Base-by-base conservation (phyloP, 495 filamentous ascomycete species). In the Jackrogersella multiformis region DNA sequence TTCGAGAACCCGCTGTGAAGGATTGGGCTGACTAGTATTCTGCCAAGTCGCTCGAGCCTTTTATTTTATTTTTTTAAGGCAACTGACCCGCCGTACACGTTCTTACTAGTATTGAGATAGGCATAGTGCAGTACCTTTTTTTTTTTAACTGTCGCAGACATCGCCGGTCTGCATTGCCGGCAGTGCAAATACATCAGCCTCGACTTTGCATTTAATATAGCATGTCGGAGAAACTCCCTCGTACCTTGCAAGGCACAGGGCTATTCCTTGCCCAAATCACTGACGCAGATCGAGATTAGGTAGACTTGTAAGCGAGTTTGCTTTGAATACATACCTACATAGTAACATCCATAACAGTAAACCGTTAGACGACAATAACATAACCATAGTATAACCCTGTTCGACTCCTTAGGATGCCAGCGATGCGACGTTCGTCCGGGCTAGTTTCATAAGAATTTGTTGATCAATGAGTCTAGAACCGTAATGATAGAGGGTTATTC, bases 401-500 rank as follows among this genome's bases (percentile, higher is more conserved):
- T 32, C 1, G 10, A 46, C 36, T 38, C 61, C 46, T 62, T 30
- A 54, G 45, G 53, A 42, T 62, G 67, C 45, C 24, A 28, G 15
- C 56, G 56, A 70, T 70, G 67, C 53, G 52, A 70, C 67, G 20
- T 46, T 70, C 45, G 57, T 52, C 53, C 30, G 16, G 67, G 52
- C 41, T 61, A 53, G 61, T 70, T 66, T 66, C 61, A 66, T 70
- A 30, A 55, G 36, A 58, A 24, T 53, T 21, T 48, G 57, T 34
- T 49, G 58, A 67, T 71, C 64, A 35, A 18, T 24, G 15, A 66
- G 59, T 64, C 68, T 71, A 71, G 63, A 67, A 71, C 68, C 16
- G 32, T 41, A 58, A 56, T 53, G 58, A 54, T 56, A 30, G 58
- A 64, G 49, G 38, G 44, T 39, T 46, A 41, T 42, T 58, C 56